phyloP scores from a whole-genome alignment of 2,329 filamentous ascomycete genomes.

The Zymoseptoria crescenta region DNA sequence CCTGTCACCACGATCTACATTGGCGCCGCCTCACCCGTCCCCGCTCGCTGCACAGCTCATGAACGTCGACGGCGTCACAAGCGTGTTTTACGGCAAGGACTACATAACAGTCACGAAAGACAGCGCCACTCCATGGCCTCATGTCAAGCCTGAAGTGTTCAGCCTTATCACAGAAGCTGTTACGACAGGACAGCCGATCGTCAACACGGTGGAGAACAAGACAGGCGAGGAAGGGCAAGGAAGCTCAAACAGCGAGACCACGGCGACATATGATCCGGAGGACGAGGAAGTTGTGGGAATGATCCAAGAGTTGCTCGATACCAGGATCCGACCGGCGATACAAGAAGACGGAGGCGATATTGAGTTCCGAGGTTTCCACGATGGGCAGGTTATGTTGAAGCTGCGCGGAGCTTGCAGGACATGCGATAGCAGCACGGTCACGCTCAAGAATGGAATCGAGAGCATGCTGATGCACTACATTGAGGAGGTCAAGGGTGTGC shows the following conservation, averaged over 20 bases:
- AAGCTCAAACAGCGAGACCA: constrained; percentile 51
- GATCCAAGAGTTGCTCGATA: constrained; percentile 97
- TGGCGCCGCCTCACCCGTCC: constrained; percentile 81
- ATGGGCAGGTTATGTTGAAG: constrained; percentile 65
- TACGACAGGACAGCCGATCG: constrained; percentile 72
- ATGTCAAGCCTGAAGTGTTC: constrained; percentile 93
- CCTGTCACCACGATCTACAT: constrained; percentile 75
- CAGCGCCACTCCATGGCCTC: constrained; percentile 80
- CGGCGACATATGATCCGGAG: constrained; percentile 74
- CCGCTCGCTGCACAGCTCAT: constrained; percentile 84
- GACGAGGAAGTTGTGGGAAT: constrained; percentile 93
- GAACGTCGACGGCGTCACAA: constrained; percentile 88
- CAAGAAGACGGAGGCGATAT: constrained; percentile 98
- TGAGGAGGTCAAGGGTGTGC: constrained; percentile 87
- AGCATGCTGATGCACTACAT: constrained; percentile 89
- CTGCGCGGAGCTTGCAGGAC: constrained; percentile 87
- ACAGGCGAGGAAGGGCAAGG: constrained; percentile 43
- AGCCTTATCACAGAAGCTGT: constrained; percentile 89
- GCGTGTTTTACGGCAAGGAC: constrained; percentile 87
- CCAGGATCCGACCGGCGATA: constrained; percentile 86
- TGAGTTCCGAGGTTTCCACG: constrained; percentile 82
- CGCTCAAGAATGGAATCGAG: constrained; percentile 95
- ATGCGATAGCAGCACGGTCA: constrained; percentile 94
- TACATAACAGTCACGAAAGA: constrained; percentile 97
- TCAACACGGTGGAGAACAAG: constrained; percentile 60